Evolutionary conservation across 2,329 filamentous ascomycete genomes (phyloP).

Genomic region (Pseudopithomyces maydicus): DNA sequence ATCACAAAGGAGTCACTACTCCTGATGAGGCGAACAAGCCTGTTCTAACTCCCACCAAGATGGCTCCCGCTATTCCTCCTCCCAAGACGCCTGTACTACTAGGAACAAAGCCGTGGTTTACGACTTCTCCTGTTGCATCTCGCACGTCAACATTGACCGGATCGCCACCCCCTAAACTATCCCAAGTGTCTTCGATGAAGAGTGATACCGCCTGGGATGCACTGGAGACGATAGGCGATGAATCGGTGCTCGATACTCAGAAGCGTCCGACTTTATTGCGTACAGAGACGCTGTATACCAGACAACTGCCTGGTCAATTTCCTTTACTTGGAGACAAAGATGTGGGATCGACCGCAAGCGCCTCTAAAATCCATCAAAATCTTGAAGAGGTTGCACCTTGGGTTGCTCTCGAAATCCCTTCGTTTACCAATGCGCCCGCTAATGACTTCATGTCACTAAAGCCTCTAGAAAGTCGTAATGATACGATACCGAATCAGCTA

Average conservation of each 20-base stretch:
- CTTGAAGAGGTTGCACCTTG: slow-evolving; percentile 32
- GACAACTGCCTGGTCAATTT: no score
- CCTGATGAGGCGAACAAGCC: background rate
- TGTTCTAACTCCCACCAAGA: slow-evolving; percentile 8
- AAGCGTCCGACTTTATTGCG: no score
- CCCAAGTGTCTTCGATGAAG: background rate
- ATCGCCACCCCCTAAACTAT: background rate
- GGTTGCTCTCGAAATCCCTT: slow-evolving; percentile 20
- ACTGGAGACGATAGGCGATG: background rate
- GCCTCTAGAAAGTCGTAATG: background rate
- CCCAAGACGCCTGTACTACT: slow-evolving; percentile 5
- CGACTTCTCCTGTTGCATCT: slow-evolving; percentile 1
- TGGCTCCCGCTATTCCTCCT: slow-evolving; percentile 18
- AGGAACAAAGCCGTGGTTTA: background rate
- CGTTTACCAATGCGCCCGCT: background rate
- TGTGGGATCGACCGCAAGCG: slow-evolving; percentile 15
- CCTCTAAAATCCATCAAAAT: slow-evolving; percentile 11
- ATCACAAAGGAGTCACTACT: background rate
- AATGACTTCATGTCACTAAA: background rate
- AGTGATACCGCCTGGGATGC: background rate
- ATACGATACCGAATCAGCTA: background rate
- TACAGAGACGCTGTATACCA: no score
- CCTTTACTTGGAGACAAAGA: background rate
- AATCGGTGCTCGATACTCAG: background rate
- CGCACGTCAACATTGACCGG: background rate